Conservation (phyloP, 495 filamentous ascomycete species). For the Coniosporium apollinis region DNA sequence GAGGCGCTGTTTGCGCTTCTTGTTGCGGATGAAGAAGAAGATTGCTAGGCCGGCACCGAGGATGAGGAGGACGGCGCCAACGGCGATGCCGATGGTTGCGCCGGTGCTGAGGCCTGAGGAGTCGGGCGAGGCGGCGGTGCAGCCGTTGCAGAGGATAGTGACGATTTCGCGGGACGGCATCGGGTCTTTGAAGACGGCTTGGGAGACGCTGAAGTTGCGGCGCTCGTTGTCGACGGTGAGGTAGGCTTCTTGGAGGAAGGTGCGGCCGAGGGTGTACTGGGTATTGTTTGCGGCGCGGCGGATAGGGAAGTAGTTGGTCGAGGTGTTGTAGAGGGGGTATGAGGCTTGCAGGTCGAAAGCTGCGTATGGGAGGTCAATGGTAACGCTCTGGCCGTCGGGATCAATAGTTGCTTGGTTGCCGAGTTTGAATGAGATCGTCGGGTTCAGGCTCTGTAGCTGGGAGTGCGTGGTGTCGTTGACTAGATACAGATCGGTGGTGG, state of each 20-base stretch:
- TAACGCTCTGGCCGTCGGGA: slow-evolving; percentile 11
- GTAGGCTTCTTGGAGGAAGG: slow-evolving; percentile 20
- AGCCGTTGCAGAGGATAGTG: slow-evolving; percentile 4
- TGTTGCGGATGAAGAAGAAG: slow-evolving; percentile 1
- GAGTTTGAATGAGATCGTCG: slow-evolving; percentile 19
- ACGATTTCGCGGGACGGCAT: slow-evolving; percentile 12
- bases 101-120: slow-evolving; percentile 7
- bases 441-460: slow-evolving; percentile 13
- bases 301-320: slow-evolving; percentile 21
- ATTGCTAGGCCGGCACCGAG: slow-evolving; percentile 3
- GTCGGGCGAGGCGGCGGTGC: too few species aligned
- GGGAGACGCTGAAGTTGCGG: slow-evolving; percentile 15
- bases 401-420: slow-evolving; percentile 12
- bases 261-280: slow-evolving; percentile 17
- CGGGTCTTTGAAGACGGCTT: slow-evolving; percentile 13
- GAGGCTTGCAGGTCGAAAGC: slow-evolving; percentile 17
- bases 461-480: slow-evolving; percentile 19
- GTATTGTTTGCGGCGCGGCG: slow-evolving; percentile 16
- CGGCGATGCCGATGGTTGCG: slow-evolving; percentile 14
- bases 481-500: slow-evolving; percentile 15
- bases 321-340: slow-evolving; percentile 11
- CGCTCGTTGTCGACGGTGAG: slow-evolving; percentile 20
- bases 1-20: slow-evolving; percentile 5
- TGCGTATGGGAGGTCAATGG: slow-evolving; percentile 18
- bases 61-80: slow-evolving; percentile 9